Percentiles rank a stretch among this genome's conserved stretches.
These are phyloP conservation scores for Paraconiothyrium sp. DNA, from an alignment of 2,329 filamentous ascomycete species.

Conservation along the genomic window DNA sequence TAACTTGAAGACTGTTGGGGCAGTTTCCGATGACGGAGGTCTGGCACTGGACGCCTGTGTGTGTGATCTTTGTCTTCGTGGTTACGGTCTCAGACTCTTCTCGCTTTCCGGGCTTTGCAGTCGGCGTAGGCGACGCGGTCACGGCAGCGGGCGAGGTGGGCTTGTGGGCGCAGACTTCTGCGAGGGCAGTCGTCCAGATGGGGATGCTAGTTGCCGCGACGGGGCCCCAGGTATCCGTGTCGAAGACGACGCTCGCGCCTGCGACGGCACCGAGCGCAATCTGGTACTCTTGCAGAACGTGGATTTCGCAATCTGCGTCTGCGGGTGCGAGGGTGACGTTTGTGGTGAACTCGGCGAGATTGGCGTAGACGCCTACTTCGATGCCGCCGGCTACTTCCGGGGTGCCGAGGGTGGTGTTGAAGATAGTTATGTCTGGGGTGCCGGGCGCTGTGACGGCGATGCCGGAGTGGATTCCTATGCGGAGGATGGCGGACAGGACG, in stretches of 20 bases:
- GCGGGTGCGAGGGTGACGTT: constrained; percentile 57
- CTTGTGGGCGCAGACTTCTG: constrained; percentile 53
- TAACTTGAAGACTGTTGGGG: constrained; percentile 60
- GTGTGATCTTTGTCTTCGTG: constrained; percentile 52
- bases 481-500: constrained; percentile 59
- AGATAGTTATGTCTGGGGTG: neutral
- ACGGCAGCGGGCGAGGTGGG: constrained; percentile 20
- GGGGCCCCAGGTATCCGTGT: constrained; percentile 61
- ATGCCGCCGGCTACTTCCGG: constrained; percentile 56
- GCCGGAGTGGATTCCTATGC: constrained; percentile 59
- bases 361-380: constrained; percentile 60
- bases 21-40: constrained; percentile 59
- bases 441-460: constrained; percentile 21
- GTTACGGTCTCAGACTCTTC: constrained; percentile 53
- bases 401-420: constrained; percentile 13
- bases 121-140: constrained; percentile 28
- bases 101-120: constrained; percentile 22
- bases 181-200: constrained; percentile 64
- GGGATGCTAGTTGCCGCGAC: constrained; percentile 58
- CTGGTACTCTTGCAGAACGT: constrained; percentile 60
- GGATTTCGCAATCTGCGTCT: constrained; percentile 55
- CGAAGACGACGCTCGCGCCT: constrained; percentile 61
- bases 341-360: constrained; percentile 64
- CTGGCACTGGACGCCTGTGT: constrained; percentile 58
- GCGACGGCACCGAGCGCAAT: constrained; percentile 64